Evolutionary conservation across 2,329 filamentous ascomycete species (phyloP).

Genomic region (Xylariaceae sp.): DNA sequence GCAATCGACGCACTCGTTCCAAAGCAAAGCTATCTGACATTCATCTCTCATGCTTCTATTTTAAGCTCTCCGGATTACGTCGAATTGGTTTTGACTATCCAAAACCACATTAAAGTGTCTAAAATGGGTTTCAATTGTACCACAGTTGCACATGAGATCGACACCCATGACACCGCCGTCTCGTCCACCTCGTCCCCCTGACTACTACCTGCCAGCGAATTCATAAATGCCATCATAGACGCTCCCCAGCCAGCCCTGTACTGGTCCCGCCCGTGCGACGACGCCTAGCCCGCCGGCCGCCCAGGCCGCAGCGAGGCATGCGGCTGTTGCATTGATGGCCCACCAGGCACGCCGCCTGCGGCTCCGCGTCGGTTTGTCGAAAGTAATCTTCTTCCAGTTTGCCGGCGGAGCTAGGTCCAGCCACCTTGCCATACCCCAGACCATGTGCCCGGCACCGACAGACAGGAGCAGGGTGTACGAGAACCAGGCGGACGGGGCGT

Average conservation of each 20-base stretch:
- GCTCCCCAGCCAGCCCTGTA: slow-evolving; percentile 72
- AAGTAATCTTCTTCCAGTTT: slow-evolving; percentile 44
- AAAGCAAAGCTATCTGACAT: too few species aligned
- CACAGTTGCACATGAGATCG: not conserved
- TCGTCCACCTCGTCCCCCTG: not conserved
- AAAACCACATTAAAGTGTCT: not conserved
- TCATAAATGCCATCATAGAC: slow-evolving; percentile 70
- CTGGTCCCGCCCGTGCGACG: slow-evolving; percentile 66
- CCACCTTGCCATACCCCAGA: slow-evolving; percentile 85
- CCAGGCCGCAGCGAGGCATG: slow-evolving; percentile 64
- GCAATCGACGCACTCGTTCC: too few species aligned
- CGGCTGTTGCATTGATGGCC: slow-evolving; percentile 62
- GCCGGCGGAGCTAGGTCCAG: slow-evolving; percentile 59
- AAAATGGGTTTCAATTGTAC: not conserved
- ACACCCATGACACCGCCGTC: too few species aligned
- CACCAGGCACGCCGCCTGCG: slow-evolving; percentile 65
- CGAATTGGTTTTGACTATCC: too few species aligned
- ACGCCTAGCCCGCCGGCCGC: slow-evolving; percentile 75
- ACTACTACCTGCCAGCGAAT: slow-evolving; percentile 11
- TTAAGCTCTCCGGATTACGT: not conserved
- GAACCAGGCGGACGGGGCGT: slow-evolving; percentile 53
- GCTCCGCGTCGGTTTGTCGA: slow-evolving; percentile 50
- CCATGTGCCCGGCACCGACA: slow-evolving; percentile 69
- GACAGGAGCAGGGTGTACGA: slow-evolving; percentile 67
- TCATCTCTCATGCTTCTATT: not conserved